phyloP scores from a whole-genome alignment of 106 monocot species.

The Triglochin maritima region DNA sequence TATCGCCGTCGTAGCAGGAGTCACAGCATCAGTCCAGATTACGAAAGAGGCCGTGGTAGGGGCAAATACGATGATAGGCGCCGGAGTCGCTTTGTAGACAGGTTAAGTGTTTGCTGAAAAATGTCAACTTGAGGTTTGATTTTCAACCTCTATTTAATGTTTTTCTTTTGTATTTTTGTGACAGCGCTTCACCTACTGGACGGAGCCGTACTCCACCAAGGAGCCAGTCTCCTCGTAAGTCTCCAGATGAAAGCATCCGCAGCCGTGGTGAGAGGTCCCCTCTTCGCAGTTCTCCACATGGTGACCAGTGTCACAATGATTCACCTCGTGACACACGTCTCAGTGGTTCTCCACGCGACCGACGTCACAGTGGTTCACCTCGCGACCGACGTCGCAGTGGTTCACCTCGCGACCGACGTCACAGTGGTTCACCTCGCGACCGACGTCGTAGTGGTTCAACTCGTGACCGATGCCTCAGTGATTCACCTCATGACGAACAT shows the following conservation, averaged over 20 bases:
- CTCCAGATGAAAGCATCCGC: slow-evolving; percentile 1
- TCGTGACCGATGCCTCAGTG: no score
- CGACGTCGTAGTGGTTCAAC: no score
- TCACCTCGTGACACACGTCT: slow-evolving; percentile 4
- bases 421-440: no score
- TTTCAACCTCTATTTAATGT: neutral
- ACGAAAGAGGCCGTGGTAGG: slow-evolving; percentile 11
- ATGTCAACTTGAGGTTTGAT: no score
- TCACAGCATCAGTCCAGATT: slow-evolving; percentile 20
- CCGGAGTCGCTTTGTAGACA: slow-evolving; percentile 19
- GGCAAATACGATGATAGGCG: slow-evolving; percentile 12
- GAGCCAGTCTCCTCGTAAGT: slow-evolving; percentile 14
- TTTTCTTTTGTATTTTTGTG: neutral
- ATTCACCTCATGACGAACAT: no score
- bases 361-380: no score
- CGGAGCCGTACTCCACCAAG: slow-evolving; percentile 18
- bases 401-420: no score
- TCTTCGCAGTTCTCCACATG: neutral
- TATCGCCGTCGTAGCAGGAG: slow-evolving; percentile 24
- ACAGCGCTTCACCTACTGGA: slow-evolving; percentile 19
- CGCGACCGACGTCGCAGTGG: no score
- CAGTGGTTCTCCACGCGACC: slow-evolving; percentile 10
- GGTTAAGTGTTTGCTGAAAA: slow-evolving; percentile 9
- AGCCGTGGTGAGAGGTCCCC: neutral
- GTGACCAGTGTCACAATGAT: neutral